Percentiles rank a stretch among this genome's conserved stretches.
Evolutionary conservation across 1,139 yeast genomes (phyloP).

Genomic region (Hansenula lynferdii): DNA sequence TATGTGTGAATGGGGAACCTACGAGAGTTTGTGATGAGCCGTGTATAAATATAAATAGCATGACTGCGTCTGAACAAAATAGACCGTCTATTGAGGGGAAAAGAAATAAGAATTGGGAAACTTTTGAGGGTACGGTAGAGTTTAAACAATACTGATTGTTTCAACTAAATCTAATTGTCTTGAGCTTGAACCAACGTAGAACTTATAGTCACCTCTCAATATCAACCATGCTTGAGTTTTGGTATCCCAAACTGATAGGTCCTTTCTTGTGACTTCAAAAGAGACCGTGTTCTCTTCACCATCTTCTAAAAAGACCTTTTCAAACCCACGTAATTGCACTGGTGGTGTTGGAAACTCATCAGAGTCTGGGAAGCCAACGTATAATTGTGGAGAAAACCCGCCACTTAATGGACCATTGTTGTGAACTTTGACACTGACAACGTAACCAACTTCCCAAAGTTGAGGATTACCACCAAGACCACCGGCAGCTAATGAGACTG

Average conservation of each 20-base stretch:
- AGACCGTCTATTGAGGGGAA: too few species aligned
- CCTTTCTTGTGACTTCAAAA: slow-evolving; percentile 47
- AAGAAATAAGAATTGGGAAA: too few species aligned
- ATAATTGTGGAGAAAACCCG: slow-evolving; percentile 50
- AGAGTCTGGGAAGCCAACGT: slow-evolving; percentile 46
- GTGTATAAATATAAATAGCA: too few species aligned
- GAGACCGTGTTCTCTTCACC: slow-evolving; percentile 34
- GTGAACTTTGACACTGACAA: slow-evolving; percentile 39
- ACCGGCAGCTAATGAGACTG: slow-evolving; percentile 41
- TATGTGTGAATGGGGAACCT: too few species aligned
- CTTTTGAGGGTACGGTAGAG: too few species aligned
- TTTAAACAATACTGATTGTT: slow-evolving; percentile 4
- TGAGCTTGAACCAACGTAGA: slow-evolving; percentile 48
- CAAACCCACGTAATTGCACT: slow-evolving; percentile 51
- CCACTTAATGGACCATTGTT: slow-evolving; percentile 47
- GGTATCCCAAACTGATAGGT: slow-evolving; percentile 55
- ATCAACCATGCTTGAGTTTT: slow-evolving; percentile 52
- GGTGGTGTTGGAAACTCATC: slow-evolving; percentile 35
- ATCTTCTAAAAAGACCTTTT: slow-evolving; percentile 42
- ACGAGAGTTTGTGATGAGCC: too few species aligned
- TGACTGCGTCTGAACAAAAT: too few species aligned
- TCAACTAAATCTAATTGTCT: slow-evolving; percentile 37
- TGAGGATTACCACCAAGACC: slow-evolving; percentile 48
- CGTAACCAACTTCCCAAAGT: slow-evolving; percentile 37
- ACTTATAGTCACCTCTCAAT: slow-evolving; percentile 49